phyloP scores from a whole-genome alignment of 148 eudicot genomes.

The Silene latifolia region DNA sequence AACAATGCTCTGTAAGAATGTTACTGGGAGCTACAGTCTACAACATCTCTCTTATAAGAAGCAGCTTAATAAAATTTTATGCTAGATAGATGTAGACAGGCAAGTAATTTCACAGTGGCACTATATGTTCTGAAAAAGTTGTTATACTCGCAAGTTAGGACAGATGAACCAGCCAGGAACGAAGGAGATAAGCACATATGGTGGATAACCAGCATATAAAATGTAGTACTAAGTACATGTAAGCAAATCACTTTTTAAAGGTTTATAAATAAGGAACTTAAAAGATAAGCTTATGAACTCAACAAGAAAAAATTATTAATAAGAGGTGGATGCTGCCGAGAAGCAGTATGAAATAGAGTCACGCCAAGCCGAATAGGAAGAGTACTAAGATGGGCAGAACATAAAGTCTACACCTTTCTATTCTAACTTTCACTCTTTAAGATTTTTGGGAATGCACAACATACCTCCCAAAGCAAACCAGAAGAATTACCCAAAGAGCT shows the following conservation, averaged over 20 bases:
- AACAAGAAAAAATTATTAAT: background rate
- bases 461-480: constrained; percentile 80
- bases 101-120: background rate
- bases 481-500: constrained; percentile 52
- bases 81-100: background rate
- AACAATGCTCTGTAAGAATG: background rate
- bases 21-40: background rate
- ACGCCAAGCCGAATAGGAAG: background rate
- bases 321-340: background rate
- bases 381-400: background rate
- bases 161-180: too few relatives aligned
- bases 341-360: background rate
- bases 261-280: background rate
- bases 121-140: background rate
- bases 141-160: too few relatives aligned
- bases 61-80: background rate
- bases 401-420: background rate
- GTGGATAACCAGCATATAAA: too few relatives aligned
- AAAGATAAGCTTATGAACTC: background rate
- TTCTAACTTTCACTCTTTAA: background rate
- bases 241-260: background rate
- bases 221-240: too few relatives aligned
- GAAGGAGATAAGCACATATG: too few relatives aligned
- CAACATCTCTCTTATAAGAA: background rate
- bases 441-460: background rate